Conservation (phyloP, 805 yeast genomes). For the Yamadazyma takamatsuzukensis region DNA sequence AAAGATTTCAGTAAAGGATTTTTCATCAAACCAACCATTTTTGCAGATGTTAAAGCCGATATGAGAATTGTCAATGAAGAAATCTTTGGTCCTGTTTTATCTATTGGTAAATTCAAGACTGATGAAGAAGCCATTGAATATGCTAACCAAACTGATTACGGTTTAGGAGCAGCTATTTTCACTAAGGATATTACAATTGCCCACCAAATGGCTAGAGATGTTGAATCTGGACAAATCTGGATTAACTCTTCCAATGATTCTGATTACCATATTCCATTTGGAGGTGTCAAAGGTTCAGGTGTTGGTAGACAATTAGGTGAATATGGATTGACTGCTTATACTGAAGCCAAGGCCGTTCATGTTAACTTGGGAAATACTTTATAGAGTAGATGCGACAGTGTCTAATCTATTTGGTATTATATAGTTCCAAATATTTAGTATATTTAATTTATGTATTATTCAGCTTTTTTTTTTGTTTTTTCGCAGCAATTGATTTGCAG, state of each 20-base stretch:
- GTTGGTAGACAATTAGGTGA: slow-evolving; percentile 79
- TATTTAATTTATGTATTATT: too few species aligned
- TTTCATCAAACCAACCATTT: slow-evolving; percentile 73
- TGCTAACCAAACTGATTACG: slow-evolving; percentile 74
- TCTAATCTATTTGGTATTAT: too few species aligned
- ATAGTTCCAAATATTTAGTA: too few species aligned
- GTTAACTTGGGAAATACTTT: slow-evolving; percentile 56
- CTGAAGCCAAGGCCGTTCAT: slow-evolving; percentile 74
- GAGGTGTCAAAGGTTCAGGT: slow-evolving; percentile 78
- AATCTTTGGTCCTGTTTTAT: slow-evolving; percentile 85
- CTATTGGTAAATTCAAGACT: slow-evolving; percentile 58
- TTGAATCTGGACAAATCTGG: slow-evolving; percentile 45
- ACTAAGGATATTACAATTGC: slow-evolving; percentile 64
- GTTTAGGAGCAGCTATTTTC: slow-evolving; percentile 81
- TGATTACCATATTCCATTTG: slow-evolving; percentile 57
- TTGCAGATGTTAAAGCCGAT: slow-evolving; percentile 61
- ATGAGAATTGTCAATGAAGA: slow-evolving; percentile 74
- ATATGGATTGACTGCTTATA: slow-evolving; percentile 65
- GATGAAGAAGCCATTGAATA: slow-evolving; percentile 64
- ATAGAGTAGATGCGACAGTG: too few species aligned
- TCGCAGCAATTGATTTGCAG: too few species aligned
- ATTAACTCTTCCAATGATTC: slow-evolving; percentile 45
- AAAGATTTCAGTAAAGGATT: slow-evolving; percentile 48
- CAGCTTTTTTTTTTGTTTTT: too few species aligned
- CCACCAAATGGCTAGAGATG: slow-evolving; percentile 55